phyloP scores from a whole-genome alignment of 208 protist species.

The Blechomonas ayalai region DNA sequence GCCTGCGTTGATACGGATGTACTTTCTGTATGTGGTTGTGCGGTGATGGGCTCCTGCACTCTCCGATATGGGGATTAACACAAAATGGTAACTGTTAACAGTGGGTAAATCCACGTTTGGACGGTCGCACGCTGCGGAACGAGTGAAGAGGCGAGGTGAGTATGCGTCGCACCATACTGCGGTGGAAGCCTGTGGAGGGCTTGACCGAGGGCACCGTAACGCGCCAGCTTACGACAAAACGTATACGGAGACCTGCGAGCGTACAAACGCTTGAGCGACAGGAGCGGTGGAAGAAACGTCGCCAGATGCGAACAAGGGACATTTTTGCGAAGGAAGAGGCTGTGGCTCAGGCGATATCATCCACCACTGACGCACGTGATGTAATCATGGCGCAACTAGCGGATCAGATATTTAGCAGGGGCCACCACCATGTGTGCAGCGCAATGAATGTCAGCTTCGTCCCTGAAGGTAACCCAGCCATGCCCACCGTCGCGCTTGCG shows the following conservation, averaged over 20 bases:
- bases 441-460: constrained; percentile 81
- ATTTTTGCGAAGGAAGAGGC: constrained; percentile 40
- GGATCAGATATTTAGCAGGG: constrained; percentile 79
- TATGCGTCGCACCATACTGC: too few species aligned
- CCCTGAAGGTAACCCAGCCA: constrained; percentile 79
- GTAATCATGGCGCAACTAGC: constrained; percentile 66
- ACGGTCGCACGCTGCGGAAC: too few species aligned
- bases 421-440: constrained; percentile 55
- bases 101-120: too few species aligned
- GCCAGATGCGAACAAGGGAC: constrained; percentile 21
- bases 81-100: too few species aligned
- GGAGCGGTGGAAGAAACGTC: constrained; percentile 36
- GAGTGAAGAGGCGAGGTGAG: too few species aligned
- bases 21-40: too few species aligned
- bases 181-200: too few species aligned
- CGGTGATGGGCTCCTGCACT: too few species aligned
- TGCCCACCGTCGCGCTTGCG: constrained; percentile 67
- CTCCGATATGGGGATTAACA: too few species aligned
- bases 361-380: constrained; percentile 54
- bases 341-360: constrained; percentile 22
- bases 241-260: constrained; percentile 31
- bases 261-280: constrained; percentile 13
- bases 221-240: constrained; percentile 34
- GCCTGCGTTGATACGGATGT: too few species aligned
- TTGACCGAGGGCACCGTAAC: constrained; percentile 48